A percentile compares a stretch with the other conserved stretches of the same genome.
phyloP scores from a whole-genome alignment of 306 rosid genomes.

The Medicago arabica region DNA sequence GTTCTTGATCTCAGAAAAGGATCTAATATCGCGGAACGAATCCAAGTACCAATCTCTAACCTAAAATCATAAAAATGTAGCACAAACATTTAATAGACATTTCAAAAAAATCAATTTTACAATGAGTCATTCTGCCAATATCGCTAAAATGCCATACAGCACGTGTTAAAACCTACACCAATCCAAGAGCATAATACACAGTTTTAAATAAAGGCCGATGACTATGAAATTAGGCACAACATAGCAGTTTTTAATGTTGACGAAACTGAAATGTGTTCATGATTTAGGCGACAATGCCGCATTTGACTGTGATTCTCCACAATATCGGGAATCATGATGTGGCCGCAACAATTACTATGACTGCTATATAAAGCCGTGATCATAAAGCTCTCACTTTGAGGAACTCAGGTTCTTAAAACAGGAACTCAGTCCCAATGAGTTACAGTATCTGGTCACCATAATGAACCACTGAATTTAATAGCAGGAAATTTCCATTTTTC shows the following conservation, averaged over 20 bases:
- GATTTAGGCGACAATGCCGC: background rate
- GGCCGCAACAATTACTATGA: background rate
- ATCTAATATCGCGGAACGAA: constrained; percentile 87
- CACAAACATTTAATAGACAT: constrained; percentile 28
- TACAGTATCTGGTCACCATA: constrained; percentile 19
- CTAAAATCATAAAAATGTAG: constrained; percentile 46
- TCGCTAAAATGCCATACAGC: constrained; percentile 8
- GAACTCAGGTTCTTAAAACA: constrained; percentile 26
- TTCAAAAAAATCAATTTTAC: constrained; percentile 13
- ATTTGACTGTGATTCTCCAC: background rate
- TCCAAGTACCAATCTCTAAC: constrained; percentile 97
- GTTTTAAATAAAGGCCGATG: background rate
- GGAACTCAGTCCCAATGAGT: background rate
- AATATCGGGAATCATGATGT: background rate
- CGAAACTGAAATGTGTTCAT: background rate
- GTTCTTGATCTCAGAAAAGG: constrained; percentile 79
- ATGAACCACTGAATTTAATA: constrained; percentile 17
- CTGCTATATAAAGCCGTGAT: background rate
- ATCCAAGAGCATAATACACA: background rate
- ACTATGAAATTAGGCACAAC: background rate
- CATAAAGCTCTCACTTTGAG: constrained; percentile 13
- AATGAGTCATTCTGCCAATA: constrained; percentile 16
- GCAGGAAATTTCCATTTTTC: background rate
- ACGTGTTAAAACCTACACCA: background rate
- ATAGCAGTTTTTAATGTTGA: background rate